phyloP scores from a whole-genome alignment of 2,329 filamentous ascomycete species.

The Talaromyces sp. region DNA sequence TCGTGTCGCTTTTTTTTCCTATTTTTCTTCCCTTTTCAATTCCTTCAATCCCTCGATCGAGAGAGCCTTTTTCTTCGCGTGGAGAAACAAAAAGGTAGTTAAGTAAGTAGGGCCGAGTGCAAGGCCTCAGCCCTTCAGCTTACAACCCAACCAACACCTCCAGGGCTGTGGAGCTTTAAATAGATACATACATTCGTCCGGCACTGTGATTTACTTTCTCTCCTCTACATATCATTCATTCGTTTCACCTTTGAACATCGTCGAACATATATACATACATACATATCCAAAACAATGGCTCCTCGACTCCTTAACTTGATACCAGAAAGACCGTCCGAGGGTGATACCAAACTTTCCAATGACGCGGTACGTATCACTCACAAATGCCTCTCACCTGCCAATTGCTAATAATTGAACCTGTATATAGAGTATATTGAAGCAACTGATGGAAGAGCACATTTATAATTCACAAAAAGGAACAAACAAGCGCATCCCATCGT shows the following conservation, averaged over 20 bases:
- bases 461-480: neutral
- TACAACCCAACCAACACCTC: neutral
- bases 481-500: neutral
- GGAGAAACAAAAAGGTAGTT: too few relatives aligned
- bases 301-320: neutral
- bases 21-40: neutral
- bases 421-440: neutral
- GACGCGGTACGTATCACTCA: neutral
- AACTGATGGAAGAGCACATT: neutral
- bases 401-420: neutral
- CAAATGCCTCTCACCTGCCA: neutral
- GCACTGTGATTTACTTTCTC: neutral
- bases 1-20: neutral
- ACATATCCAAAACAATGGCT: neutral
- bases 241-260: neutral
- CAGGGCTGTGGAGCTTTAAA: neutral
- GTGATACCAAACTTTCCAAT: neutral
- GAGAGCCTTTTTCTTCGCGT: too few relatives aligned
- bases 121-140: neutral
- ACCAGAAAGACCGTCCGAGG: neutral
- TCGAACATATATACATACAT: neutral
- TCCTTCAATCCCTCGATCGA: neutral
- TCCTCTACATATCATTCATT: neutral
- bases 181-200: neutral
- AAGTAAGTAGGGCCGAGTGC: neutral